phyloP scores from a whole-genome alignment of 495 filamentous ascomycete species.

The Zalerion maritima region DNA sequence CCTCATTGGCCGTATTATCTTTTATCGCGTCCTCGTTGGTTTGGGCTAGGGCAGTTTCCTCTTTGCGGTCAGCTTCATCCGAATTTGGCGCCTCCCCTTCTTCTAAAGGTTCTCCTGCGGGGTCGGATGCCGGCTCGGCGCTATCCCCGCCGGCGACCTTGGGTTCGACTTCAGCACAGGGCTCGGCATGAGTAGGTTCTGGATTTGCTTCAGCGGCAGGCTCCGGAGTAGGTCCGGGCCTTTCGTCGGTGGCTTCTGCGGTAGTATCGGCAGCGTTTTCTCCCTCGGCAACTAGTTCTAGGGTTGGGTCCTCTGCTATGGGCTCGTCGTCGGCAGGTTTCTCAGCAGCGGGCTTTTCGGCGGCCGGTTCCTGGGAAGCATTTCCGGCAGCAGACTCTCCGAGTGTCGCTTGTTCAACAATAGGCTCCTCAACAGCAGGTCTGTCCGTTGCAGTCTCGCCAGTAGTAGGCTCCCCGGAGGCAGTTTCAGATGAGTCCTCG shows the following conservation, averaged over 20 bases:
- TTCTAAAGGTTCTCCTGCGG: slow-evolving; percentile 6
- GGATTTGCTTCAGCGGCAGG: slow-evolving; percentile 2
- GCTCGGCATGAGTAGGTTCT: not conserved
- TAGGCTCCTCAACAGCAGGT: slow-evolving; percentile 1
- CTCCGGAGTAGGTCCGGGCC: not conserved
- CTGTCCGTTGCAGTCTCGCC: slow-evolving; percentile 2
- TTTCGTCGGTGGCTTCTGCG: not conserved
- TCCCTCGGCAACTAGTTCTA: slow-evolving; percentile 1
- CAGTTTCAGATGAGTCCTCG: slow-evolving; percentile 4
- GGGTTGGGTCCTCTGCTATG: not conserved
- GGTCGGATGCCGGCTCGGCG: slow-evolving; percentile 5
- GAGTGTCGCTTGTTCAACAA: not conserved
- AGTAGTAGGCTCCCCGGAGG: slow-evolving; percentile 1
- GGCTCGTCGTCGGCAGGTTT: not conserved
- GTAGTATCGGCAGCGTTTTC: not conserved
- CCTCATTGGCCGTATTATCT: slow-evolving; percentile 1
- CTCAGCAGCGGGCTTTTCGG: slow-evolving; percentile 3
- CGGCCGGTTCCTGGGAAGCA: slow-evolving; percentile 2
- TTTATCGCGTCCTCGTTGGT: slow-evolving; percentile 2
- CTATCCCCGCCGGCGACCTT: slow-evolving; percentile 6
- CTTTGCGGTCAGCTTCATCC: slow-evolving; percentile 3
- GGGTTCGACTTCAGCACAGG: slow-evolving; percentile 4
- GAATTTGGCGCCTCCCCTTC: slow-evolving; percentile 4
- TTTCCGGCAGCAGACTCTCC: not conserved
- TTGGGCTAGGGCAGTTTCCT: not conserved